Percentiles rank a stretch among this genome's conserved stretches.
phyloP scores from a whole-genome alignment of 768 basidiomycete genomes.

The Trametes gibbosa region DNA sequence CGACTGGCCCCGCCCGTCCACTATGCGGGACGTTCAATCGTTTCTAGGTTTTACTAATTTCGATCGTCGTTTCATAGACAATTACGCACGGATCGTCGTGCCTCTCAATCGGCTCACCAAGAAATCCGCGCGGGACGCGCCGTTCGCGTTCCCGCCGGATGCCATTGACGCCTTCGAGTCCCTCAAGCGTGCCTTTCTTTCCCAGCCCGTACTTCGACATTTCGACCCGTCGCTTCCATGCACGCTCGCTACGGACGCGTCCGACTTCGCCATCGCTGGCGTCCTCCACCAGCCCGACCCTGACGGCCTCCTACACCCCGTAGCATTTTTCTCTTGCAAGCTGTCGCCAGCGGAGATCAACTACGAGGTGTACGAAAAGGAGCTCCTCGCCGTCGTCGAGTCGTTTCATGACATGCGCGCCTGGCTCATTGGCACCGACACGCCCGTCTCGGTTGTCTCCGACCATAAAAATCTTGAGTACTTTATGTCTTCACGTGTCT shows the following conservation, averaged over 20 bases:
- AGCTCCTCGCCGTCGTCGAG: conserved; percentile 47
- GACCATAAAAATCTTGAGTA: too few relatives aligned
- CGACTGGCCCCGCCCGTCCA: conserved; percentile 29
- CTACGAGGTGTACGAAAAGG: conserved; percentile 46
- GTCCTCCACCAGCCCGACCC: too few relatives aligned
- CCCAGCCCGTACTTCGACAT: conserved; percentile 22
- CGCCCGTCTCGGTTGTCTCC: conserved; percentile 23
- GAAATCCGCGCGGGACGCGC: conserved; percentile 17
- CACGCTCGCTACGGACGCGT: conserved; percentile 22
- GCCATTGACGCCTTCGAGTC: conserved; percentile 27
- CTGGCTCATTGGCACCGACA: conserved; percentile 25
- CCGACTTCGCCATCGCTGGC: conserved; percentile 20
- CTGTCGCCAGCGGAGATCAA: too few relatives aligned
- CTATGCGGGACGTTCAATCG: conserved; percentile 28
- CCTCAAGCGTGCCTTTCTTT: conserved; percentile 26
- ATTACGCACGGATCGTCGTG: conserved; percentile 30
- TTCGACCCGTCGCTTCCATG: conserved; percentile 18
- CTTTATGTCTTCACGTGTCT: too few relatives aligned
- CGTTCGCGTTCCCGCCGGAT: conserved; percentile 18
- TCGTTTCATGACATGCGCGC: conserved; percentile 34
- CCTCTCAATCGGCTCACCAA: conserved; percentile 24
- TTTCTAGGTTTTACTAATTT: conserved; percentile 36
- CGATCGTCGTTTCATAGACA: conserved; percentile 32
- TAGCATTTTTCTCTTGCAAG: too few relatives aligned
- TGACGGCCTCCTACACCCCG: too few relatives aligned